A percentile compares a stretch with the other conserved stretches of the same genome.
Evolutionary conservation across 768 basidiomycete genomes (phyloP).

Genomic region (Obba rivulosa): DNA sequence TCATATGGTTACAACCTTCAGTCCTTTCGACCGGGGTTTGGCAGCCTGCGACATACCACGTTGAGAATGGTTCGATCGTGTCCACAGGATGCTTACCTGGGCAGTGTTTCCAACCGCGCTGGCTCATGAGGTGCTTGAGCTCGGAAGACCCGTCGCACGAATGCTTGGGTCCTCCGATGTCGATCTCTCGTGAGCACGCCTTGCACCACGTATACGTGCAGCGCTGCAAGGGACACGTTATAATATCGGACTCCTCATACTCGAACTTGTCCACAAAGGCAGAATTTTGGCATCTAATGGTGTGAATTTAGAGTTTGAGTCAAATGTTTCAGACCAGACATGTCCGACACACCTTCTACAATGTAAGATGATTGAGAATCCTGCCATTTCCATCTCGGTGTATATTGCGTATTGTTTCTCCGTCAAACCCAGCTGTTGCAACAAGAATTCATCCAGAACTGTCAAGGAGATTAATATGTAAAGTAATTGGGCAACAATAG

Average conservation of each 20-base stretch:
- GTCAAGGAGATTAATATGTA: neutral
- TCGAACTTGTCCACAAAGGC: slow-evolving; percentile 48
- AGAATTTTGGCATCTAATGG: slow-evolving; percentile 41
- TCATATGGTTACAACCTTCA: slow-evolving; percentile 32
- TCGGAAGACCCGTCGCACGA: slow-evolving; percentile 58
- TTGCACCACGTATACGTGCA: slow-evolving; percentile 60
- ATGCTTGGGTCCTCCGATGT: slow-evolving; percentile 35
- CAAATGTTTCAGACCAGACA: neutral
- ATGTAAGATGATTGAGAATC: slow-evolving; percentile 37
- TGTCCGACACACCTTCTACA: slow-evolving; percentile 42
- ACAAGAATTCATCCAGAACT: slow-evolving; percentile 37
- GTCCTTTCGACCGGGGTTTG: slow-evolving; percentile 29
- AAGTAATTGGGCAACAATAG: neutral
- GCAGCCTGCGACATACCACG: slow-evolving; percentile 27
- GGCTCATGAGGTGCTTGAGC: slow-evolving; percentile 44
- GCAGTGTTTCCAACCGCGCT: slow-evolving; percentile 61
- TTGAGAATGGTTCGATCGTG: neutral
- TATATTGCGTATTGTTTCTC: slow-evolving; percentile 35
- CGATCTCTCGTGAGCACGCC: slow-evolving; percentile 41
- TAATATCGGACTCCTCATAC: slow-evolving; percentile 30
- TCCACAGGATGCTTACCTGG: slow-evolving; percentile 36
- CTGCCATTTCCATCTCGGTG: slow-evolving; percentile 42
- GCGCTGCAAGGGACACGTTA: slow-evolving; percentile 43
- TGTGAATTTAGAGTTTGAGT: neutral
- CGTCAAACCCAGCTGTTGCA: slow-evolving; percentile 41